Conservation (phyloP, 768 basidiomycete species). For the Leccinum arenicola region DNA sequence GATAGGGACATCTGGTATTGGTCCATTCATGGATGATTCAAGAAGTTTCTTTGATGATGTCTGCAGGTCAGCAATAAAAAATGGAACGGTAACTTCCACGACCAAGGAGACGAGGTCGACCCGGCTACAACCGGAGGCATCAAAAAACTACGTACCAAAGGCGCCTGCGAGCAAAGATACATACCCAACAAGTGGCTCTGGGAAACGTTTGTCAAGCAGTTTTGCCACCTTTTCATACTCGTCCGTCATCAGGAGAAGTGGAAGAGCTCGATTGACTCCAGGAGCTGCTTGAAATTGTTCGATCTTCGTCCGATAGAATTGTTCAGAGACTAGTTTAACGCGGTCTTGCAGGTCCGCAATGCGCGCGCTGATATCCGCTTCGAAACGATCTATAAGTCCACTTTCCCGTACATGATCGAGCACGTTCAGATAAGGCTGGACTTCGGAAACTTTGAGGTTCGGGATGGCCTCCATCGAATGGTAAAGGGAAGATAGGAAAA, state of each 20-base stretch:
- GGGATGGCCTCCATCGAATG: slow-evolving; percentile 79
- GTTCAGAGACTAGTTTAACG: slow-evolving; percentile 54
- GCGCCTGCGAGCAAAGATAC: slow-evolving; percentile 16
- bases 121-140: slow-evolving; percentile 39
- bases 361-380: slow-evolving; percentile 69
- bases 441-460: slow-evolving; percentile 65
- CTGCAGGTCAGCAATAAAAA: slow-evolving; percentile 64
- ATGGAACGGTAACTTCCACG: slow-evolving; percentile 65
- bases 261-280: slow-evolving; percentile 79
- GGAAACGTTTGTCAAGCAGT: slow-evolving; percentile 82
- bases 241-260: slow-evolving; percentile 78
- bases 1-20: slow-evolving; percentile 83
- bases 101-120: slow-evolving; percentile 75
- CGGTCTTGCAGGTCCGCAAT: slow-evolving; percentile 65
- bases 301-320: slow-evolving; percentile 62
- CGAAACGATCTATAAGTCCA: slow-evolving; percentile 67
- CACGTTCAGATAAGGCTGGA: slow-evolving; percentile 61
- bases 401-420: slow-evolving; percentile 72
- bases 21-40: slow-evolving; percentile 82
- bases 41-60: slow-evolving; percentile 69
- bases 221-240: slow-evolving; percentile 89
- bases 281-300: slow-evolving; percentile 63
- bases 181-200: slow-evolving; percentile 77
- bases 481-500: slow-evolving; percentile 82
- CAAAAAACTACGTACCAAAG: background rate